Conservation (phyloP, 495 filamentous ascomycete species). For the Neurospora cerealis region DNA sequence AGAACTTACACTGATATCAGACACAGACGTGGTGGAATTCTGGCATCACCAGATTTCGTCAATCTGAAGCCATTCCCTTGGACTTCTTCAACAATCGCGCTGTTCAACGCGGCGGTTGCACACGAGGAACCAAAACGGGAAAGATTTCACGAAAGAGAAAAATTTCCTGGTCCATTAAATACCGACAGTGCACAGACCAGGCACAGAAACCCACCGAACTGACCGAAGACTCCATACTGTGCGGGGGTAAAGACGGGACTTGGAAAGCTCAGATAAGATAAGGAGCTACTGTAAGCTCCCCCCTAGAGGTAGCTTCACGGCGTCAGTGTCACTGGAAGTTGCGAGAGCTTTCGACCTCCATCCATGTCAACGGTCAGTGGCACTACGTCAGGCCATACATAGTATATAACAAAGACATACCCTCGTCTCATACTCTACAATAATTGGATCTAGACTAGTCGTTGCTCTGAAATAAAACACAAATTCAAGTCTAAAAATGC, state of each 20-base stretch:
- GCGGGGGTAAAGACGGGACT: neutral
- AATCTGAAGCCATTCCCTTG: neutral
- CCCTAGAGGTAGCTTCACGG: neutral
- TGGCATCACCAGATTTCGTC: neutral
- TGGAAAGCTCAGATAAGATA: constrained; percentile 18
- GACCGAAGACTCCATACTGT: neutral
- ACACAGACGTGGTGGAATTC: neutral
- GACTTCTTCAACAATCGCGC: neutral
- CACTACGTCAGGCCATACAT: neutral
- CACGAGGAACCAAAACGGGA: constrained; percentile 17
- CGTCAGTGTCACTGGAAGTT: constrained; percentile 9
- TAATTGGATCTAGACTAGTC: neutral
- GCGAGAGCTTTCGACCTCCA: constrained; percentile 22
- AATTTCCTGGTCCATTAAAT: constrained; percentile 17
- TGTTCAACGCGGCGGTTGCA: neutral
- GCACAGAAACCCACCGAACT: neutral
- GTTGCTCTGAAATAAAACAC: neutral
- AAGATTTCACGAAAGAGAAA: constrained; percentile 2
- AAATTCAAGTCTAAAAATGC: constrained; percentile 19
- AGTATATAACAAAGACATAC: neutral
- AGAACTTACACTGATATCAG: neutral
- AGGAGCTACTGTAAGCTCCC: constrained; percentile 1
- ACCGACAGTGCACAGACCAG: constrained; percentile 9
- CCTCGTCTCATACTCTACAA: neutral
- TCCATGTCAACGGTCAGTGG: neutral